A percentile compares a stretch with the other conserved stretches of the same genome.
Conservation (phyloP, 2,329 filamentous ascomycete species). For the Arthroderma uncinatum region DNA sequence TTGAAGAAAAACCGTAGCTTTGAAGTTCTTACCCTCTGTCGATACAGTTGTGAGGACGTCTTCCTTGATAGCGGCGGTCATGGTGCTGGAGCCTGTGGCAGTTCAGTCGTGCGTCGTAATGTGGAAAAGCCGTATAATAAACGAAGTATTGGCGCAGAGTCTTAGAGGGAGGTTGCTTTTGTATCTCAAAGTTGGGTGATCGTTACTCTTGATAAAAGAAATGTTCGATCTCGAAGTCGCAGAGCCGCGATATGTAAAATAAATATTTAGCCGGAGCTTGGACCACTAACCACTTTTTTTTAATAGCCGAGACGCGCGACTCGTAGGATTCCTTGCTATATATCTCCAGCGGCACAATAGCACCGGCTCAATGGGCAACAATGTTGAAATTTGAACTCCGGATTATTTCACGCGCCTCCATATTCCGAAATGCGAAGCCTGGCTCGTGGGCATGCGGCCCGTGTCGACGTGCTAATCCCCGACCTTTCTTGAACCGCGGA, state of each 20-base stretch:
- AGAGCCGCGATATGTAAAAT: not conserved
- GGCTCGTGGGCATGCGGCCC: slow-evolving; percentile 24
- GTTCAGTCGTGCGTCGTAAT: not conserved
- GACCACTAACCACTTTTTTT: not conserved
- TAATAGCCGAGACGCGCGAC: not conserved
- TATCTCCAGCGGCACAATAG: not conserved
- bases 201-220: not conserved
- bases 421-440: slow-evolving; percentile 14
- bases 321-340: not conserved
- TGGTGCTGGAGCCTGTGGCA: not conserved
- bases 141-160: too few species aligned
- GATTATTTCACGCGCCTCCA: slow-evolving; percentile 24
- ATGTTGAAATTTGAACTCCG: slow-evolving; percentile 22
- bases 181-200: not conserved
- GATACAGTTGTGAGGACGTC: slow-evolving; percentile 33
- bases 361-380: slow-evolving; percentile 16
- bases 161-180: too few species aligned
- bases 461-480: slow-evolving; percentile 19
- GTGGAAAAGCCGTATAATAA: not conserved
- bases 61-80: slow-evolving; percentile 25
- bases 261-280: slow-evolving; percentile 1
- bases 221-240: not conserved
- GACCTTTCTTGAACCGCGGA: slow-evolving; percentile 14
- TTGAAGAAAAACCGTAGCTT: not conserved
- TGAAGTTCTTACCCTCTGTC: slow-evolving; percentile 28